These are phyloP conservation scores for Pythium volutum DNA, from an alignment of 352 stramenopile species.

Conservation along the genomic window DNA sequence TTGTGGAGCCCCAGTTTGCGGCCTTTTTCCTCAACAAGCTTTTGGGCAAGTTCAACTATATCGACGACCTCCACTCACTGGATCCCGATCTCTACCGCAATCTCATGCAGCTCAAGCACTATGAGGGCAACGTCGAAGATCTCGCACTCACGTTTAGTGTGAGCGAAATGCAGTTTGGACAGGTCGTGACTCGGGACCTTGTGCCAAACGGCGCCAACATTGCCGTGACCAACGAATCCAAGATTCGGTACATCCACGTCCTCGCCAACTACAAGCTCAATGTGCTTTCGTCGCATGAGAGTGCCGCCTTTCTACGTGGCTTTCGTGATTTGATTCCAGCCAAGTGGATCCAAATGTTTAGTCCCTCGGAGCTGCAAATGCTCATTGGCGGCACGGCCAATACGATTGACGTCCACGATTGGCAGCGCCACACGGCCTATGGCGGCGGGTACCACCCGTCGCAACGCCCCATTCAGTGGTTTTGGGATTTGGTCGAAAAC, in stretches of 20 bases:
- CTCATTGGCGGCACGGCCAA: constrained; percentile 89
- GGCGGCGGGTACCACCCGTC: constrained; percentile 93
- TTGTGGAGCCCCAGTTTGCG: constrained; percentile 96
- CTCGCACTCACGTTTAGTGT: constrained; percentile 96
- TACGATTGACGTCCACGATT: constrained; percentile 95
- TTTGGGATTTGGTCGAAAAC: constrained; percentile 68
- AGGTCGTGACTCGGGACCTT: constrained; percentile 64
- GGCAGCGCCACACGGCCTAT: constrained; percentile 91
- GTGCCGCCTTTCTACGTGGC: constrained; percentile 58
- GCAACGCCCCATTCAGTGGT: constrained; percentile 66
- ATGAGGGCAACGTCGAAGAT: constrained; percentile 87
- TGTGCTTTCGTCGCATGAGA: constrained; percentile 58
- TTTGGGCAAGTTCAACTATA: constrained; percentile 85
- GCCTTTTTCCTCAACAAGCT: constrained; percentile 97
- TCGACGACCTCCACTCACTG: constrained; percentile 92
- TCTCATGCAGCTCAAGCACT: constrained; percentile 95
- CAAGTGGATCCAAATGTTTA: constrained; percentile 82
- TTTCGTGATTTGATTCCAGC: constrained; percentile 76
- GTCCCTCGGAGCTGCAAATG: constrained; percentile 93
- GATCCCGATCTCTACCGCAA: constrained; percentile 95
- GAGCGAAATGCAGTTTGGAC: constrained; percentile 69
- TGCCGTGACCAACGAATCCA: constrained; percentile 92
- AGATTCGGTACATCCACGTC: constrained; percentile 95
- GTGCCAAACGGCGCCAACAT: constrained; percentile 85
- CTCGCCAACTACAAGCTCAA: constrained; percentile 98